Conservation (phyloP, 805 yeast species). For the Lipomyces kockii region DNA sequence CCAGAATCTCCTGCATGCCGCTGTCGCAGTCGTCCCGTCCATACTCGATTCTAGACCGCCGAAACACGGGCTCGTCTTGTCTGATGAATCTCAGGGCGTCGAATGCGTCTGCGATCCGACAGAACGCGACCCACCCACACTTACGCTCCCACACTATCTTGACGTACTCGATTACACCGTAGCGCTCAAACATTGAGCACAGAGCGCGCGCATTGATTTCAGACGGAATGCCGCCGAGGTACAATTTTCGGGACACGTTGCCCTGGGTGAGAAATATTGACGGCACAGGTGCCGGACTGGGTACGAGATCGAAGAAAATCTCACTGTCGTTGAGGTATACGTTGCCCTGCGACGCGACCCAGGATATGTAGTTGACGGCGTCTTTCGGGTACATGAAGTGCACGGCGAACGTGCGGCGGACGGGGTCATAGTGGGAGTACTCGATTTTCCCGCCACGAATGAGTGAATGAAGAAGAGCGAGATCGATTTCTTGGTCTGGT, state of each 20-base stretch:
- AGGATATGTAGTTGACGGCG: slow-evolving; percentile 21
- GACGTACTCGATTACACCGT: slow-evolving; percentile 34
- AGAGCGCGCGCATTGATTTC: slow-evolving; percentile 24
- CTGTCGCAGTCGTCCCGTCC: slow-evolving; percentile 33
- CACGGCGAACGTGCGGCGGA: slow-evolving; percentile 22
- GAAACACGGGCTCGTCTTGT: slow-evolving; percentile 22
- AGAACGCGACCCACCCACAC: slow-evolving; percentile 33
- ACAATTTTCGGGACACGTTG: slow-evolving; percentile 29
- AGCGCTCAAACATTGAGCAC: slow-evolving; percentile 26
- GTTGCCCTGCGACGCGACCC: slow-evolving; percentile 27
- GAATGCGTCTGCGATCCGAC: slow-evolving; percentile 31
- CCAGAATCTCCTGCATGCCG: slow-evolving; percentile 27
- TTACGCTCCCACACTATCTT: slow-evolving; percentile 33
- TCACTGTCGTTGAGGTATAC: slow-evolving; percentile 27
- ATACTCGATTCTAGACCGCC: slow-evolving; percentile 27
- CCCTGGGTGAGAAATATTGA: slow-evolving; percentile 10
- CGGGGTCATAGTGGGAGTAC: slow-evolving; percentile 30
- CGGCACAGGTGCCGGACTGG: slow-evolving; percentile 28
- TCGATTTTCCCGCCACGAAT: slow-evolving; percentile 34
- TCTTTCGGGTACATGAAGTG: slow-evolving; percentile 26
- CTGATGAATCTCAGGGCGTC: slow-evolving; percentile 29
- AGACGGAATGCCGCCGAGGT: slow-evolving; percentile 25
- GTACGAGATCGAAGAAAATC: slow-evolving; percentile 19
- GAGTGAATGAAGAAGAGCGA: slow-evolving; percentile 31
- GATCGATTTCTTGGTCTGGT: slow-evolving; percentile 31